These are phyloP conservation scores for Cucurbita maxima DNA, from an alignment of 306 rosid genomes.

Conservation along the genomic window DNA sequence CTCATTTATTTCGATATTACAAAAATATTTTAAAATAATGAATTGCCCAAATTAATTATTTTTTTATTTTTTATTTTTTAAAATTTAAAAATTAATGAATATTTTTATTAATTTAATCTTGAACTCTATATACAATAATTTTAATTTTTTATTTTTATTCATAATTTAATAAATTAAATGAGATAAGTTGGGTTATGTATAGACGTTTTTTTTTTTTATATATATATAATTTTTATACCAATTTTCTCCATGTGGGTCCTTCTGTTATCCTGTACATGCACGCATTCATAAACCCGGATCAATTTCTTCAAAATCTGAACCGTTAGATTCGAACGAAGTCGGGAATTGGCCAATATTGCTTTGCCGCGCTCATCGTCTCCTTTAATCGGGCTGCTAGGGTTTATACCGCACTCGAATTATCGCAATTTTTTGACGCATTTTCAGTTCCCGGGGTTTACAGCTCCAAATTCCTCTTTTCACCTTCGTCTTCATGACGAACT, in stretches of 20 bases:
- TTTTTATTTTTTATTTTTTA: too few relatives aligned
- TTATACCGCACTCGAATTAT: not conserved
- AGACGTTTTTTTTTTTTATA: too few relatives aligned
- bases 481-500: not conserved
- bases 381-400: not conserved
- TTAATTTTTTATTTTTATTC: too few relatives aligned
- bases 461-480: not conserved
- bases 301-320: not conserved
- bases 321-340: slow-evolving; percentile 2
- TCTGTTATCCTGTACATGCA: not conserved
- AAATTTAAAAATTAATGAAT: too few relatives aligned
- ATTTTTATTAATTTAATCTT: too few relatives aligned
- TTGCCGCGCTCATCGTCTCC: not conserved
- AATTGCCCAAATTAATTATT: too few relatives aligned
- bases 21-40: too few relatives aligned
- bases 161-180: too few relatives aligned
- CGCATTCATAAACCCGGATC: not conserved
- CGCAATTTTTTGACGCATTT: not conserved
- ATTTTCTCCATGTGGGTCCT: not conserved
- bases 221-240: too few relatives aligned
- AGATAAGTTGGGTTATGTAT: too few relatives aligned
- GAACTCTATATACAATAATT: too few relatives aligned
- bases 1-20: too few relatives aligned
- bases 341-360: not conserved
- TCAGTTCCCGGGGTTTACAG: not conserved